Evolutionary conservation across 2,329 filamentous ascomycete species (phyloP), one percentile per base, ranked within the genome.

Genomic region (Aspergillus sp.): DNA sequence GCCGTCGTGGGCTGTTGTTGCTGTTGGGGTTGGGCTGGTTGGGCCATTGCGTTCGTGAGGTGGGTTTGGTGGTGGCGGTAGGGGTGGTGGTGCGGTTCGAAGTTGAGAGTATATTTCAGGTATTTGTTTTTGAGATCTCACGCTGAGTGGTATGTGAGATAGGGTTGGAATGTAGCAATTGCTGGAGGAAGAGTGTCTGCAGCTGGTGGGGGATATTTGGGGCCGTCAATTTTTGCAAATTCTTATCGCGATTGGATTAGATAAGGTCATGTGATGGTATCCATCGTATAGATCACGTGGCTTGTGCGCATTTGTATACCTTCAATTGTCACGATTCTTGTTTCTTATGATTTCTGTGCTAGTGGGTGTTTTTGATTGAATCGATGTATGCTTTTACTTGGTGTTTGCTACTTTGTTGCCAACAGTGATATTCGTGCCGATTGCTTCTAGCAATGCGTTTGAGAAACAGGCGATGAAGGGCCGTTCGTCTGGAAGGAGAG

Each of bases 1-100:
- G 81, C 80, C 63, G 81, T 83, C n/a, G 50, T 43, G 44, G 54
- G 59, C 34, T 52, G 61, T 53, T 45, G 51, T 45, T 50, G 58
- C 49, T 52, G 58, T 47, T 52, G 56, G 47, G 46, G 55, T 49
- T 44, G 50, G 31, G 49, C 44, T 42, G 41, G 43, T 47, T 45
- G 42, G 21, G 23, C 11, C 20, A 45, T 50, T 47, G 45, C 50
- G 55, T 36, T 53, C 19, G 36, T 50, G 43, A 43, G 40, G 50
- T 58, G 44, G 11, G 23, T 40, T 13, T 25, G 36, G 32, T 51
- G 49, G 29, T 47, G 42, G 14, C 17, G 17, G 41, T 50, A 19
- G 14, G 5, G 2, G 16, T 20, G 25, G 5, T 34, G 14, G n/a
- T 46, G n/a, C n/a, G n/a, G n/a, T n/a, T n/a, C n/a, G n/a, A n/a